Percentiles rank a stretch among this genome's conserved stretches.
phyloP scores from a whole-genome alignment of 768 basidiomycete species.

The Russula olivacea region DNA sequence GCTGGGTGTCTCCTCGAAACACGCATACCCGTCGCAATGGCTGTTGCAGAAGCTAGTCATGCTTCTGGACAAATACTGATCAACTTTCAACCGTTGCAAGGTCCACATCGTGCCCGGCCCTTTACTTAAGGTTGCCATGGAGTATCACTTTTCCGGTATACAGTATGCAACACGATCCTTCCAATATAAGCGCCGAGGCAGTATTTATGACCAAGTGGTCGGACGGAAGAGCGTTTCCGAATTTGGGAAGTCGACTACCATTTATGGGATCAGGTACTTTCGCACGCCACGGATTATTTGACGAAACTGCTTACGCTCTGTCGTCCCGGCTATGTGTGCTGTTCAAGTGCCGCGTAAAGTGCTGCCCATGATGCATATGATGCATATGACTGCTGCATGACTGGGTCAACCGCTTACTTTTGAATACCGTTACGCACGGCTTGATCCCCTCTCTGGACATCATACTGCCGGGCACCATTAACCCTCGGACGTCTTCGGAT shows the following conservation, averaged over 20 bases:
- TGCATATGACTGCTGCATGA: neutral
- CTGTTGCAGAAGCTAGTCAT: slow-evolving; percentile 76
- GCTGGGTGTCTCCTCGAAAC: slow-evolving; percentile 95
- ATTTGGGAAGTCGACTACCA: slow-evolving; percentile 1
- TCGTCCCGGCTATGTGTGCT: neutral
- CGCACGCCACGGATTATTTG: neutral
- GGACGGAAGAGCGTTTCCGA: neutral
- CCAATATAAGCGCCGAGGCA: neutral
- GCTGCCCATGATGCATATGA: neutral
- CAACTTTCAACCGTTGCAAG: neutral
- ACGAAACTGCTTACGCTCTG: neutral
- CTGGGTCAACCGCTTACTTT: neutral
- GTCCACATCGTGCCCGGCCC: neutral
- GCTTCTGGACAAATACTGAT: slow-evolving; percentile 47
- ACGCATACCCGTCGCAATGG: slow-evolving; percentile 81
- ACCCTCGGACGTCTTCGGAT: neutral
- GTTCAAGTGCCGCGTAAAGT: neutral
- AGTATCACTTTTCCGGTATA: neutral
- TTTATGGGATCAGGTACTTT: neutral
- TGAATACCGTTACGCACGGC: slow-evolving; percentile 2
- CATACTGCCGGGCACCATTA: too few relatives aligned
- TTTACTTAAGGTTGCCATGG: neutral
- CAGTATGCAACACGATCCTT: slow-evolving; percentile 1
- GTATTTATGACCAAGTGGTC: slow-evolving; percentile 12
- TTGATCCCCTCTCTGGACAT: neutral